Evolutionary conservation across 2,329 filamentous ascomycete genomes (phyloP), one percentile per base, ranked within the genome.

Genomic region (Fusarium nodosum): DNA sequence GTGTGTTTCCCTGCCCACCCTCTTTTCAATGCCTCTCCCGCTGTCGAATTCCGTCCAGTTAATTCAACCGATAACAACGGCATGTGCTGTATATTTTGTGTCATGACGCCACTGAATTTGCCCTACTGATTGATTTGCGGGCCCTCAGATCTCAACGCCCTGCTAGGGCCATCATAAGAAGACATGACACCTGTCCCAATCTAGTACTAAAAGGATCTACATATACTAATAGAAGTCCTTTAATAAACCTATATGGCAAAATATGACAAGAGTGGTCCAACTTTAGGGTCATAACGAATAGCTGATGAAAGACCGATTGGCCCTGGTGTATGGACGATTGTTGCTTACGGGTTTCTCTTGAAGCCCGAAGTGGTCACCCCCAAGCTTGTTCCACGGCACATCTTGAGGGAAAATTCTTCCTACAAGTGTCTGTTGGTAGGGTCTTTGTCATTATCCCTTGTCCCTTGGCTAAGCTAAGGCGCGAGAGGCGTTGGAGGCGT

Each of bases 401-500:
- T 72, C 46, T 67, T 22, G 56, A 66, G 52, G 50, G 30, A 57
- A 64, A 56, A 52, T 58, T 56, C 59, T 72, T 56, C 54, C 52
- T 50, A 16, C 24, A 46, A 64, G 64, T 68, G 59, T 48, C 26
- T 74, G 74, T 71, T 73, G 74, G 71, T 53, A 65, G 52, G 54
- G 54, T 53, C 60, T 61, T 44, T 46, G 36, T 33, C 61, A 69
- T 55, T 53, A 45, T 68, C 63, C 67, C 62, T 61, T 56, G 62
- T 66, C 52, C 47, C 58, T 66, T 72, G 50, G 59, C 67, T 39
- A 60, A 45, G 52, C 71, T 65, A 72, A 69, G 65, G 58, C 61
- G 64, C 56, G 56, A 72, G 67, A 74, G 71, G 72, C 72, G 73
- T 76, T 73, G 69, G 66, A 74, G 71, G 72, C 72, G 74, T 76